Conservation (phyloP, 108 stramenopile genomes). For the Pseudonitzschia pungens region DNA sequence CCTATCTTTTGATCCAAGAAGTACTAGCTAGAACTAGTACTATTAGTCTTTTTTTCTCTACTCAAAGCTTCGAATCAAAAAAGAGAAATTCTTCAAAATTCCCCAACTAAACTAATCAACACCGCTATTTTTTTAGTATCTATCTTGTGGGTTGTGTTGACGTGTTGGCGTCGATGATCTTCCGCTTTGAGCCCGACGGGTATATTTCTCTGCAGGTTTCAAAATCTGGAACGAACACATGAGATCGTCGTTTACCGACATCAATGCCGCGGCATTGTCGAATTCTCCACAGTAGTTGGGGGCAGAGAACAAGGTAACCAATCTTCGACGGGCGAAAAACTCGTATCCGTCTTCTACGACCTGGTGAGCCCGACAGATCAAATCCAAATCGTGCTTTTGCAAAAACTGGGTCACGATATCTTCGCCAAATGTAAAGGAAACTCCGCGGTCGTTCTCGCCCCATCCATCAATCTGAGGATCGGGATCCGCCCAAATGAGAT, state of each 20-base stretch:
- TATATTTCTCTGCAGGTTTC: conserved; percentile 72
- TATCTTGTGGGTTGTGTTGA: not conserved
- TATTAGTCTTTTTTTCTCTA: not conserved
- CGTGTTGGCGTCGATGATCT: not conserved
- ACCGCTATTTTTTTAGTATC: not conserved
- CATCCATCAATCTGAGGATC: conserved; percentile 97
- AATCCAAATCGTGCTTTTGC: conserved; percentile 92
- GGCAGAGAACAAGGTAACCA: conserved; percentile 75
- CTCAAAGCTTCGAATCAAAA: not conserved
- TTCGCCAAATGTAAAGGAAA: conserved; percentile 96
- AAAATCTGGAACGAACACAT: conserved; percentile 99
- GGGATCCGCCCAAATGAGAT: conserved; percentile 96
- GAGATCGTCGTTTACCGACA: conserved; percentile 97
- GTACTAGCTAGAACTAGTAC: too few relatives aligned
- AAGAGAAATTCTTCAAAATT: not conserved
- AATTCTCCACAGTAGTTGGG: too few relatives aligned
- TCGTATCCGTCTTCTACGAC: conserved; percentile 99
- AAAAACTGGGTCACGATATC: conserved; percentile 94
- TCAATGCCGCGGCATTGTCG: conserved; percentile 59
- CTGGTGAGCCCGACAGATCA: conserved; percentile 98
- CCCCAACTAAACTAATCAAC: not conserved
- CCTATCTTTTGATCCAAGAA: too few relatives aligned
- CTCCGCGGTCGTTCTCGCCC: conserved; percentile 98
- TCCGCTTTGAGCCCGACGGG: not conserved
- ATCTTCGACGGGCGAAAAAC: conserved; percentile 94